Conservation (phyloP, 1,284 basidiomycete species). For the Pyrrhoderma noxium region DNA sequence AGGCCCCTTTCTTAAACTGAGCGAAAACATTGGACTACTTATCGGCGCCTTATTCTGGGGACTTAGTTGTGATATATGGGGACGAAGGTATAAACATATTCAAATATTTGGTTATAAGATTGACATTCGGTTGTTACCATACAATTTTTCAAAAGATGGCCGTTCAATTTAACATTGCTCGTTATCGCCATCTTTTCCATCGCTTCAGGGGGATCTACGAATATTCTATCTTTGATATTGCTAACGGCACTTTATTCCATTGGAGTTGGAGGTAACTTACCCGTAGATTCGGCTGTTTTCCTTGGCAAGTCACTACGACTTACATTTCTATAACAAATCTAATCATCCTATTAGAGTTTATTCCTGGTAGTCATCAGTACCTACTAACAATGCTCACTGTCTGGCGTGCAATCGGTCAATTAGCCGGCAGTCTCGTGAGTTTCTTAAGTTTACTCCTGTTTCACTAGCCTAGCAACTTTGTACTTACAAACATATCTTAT, state of each 20-base stretch:
- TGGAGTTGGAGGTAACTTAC: conserved; percentile 64
- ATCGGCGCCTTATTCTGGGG: conserved; percentile 62
- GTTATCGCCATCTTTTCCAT: conserved; percentile 64
- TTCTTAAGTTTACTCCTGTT: too few relatives aligned
- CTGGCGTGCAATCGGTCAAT: conserved; percentile 62
- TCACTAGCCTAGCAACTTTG: not conserved
- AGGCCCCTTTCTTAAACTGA: conserved; percentile 50
- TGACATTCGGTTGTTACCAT: conserved; percentile 23
- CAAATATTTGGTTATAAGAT: conserved; percentile 14
- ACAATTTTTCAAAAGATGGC: conserved; percentile 38
- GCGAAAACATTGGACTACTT: conserved; percentile 55
- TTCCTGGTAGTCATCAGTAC: conserved; percentile 56
- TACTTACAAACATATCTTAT: conserved; percentile 21
- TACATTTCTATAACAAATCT: not conserved
- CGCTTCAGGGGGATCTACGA: conserved; percentile 50
- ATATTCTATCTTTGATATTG: conserved; percentile 43
- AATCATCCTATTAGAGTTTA: conserved; percentile 36
- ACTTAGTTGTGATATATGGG: conserved; percentile 54
- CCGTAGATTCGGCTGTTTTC: conserved; percentile 76
- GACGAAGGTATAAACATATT: conserved; percentile 34
- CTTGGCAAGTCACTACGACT: conserved; percentile 41
- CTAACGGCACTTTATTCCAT: conserved; percentile 51
- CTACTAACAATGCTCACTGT: conserved; percentile 55
- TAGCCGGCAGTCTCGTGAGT: conserved; percentile 46
- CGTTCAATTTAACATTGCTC: conserved; percentile 70